Conservation (phyloP, 345 rosid genomes). For the Moringa oleifera region DNA sequence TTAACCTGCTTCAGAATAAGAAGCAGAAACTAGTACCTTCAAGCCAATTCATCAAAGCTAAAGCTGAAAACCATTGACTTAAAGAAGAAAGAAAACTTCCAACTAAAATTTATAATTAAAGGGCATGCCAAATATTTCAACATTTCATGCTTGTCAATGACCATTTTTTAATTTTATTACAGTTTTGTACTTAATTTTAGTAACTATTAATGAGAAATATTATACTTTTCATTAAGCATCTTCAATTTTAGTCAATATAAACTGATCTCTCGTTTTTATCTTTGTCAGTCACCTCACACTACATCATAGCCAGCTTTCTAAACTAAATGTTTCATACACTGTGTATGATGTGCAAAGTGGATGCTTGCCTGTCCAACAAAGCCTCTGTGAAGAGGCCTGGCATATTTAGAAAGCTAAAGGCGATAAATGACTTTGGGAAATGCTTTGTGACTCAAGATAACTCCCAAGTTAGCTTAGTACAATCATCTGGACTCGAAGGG, state of each 20-base stretch:
- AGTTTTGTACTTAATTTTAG: no score
- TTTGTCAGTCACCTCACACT: background rate
- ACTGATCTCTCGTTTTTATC: background rate
- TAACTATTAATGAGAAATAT: no score
- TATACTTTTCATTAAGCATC: no score
- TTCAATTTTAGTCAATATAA: background rate
- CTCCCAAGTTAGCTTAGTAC: no score
- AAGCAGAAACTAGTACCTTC: slow-evolving; percentile 8
- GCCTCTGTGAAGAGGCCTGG: background rate
- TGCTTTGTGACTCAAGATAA: background rate
- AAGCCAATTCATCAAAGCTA: slow-evolving; percentile 9
- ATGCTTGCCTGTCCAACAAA: background rate
- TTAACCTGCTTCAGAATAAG: slow-evolving; percentile 39
- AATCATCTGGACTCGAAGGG: no score
- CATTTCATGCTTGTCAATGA: no score
- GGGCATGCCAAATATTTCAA: no score
- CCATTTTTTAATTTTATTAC: no score
- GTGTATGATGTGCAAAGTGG: background rate
- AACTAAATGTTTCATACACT: no score
- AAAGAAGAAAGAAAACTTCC: background rate
- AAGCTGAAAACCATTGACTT: background rate
- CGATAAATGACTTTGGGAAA: no score
- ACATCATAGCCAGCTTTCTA: background rate
- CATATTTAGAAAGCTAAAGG: no score
- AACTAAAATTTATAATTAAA: background rate